Conservation (phyloP, 805 yeast genomes). For the Clavispora fructus region DNA sequence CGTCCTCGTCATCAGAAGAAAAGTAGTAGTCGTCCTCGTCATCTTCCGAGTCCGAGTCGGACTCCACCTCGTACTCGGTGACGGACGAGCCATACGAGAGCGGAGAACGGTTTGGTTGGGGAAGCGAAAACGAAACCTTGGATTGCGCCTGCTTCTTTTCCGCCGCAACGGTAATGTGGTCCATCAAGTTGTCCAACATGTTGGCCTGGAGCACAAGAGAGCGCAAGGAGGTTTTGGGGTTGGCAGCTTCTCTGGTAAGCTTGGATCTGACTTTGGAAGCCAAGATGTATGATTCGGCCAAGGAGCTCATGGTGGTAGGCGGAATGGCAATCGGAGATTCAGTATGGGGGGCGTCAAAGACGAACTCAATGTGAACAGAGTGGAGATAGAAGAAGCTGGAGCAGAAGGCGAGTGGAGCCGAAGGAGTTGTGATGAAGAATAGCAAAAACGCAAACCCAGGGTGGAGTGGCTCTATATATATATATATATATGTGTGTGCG, state of each 20-base stretch:
- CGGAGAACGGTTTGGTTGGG: slow-evolving; percentile 11
- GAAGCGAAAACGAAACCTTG: slow-evolving; percentile 9
- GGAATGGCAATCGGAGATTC: no score
- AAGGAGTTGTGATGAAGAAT: not conserved
- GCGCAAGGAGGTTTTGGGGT: slow-evolving; percentile 52
- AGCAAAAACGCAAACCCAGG: not conserved
- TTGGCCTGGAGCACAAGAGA: slow-evolving; percentile 66
- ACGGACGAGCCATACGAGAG: slow-evolving; percentile 21
- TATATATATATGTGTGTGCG: not conserved
- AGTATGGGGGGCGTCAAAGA: not conserved
- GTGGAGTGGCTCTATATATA: not conserved
- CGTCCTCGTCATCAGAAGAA: slow-evolving; percentile 19
- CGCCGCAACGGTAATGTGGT: slow-evolving; percentile 33
- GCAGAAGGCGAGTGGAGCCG: not conserved
- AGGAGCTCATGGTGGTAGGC: slow-evolving; percentile 12
- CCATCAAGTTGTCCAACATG: slow-evolving; percentile 61
- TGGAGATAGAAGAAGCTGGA: not conserved
- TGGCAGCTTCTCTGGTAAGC: slow-evolving; percentile 56
- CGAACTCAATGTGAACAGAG: not conserved
- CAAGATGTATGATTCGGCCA: slow-evolving; percentile 52
- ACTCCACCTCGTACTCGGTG: slow-evolving; percentile 35
- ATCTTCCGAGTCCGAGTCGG: slow-evolving; percentile 26
- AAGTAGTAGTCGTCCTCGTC: slow-evolving; percentile 19
- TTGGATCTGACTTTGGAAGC: slow-evolving; percentile 63
- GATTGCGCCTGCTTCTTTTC: slow-evolving; percentile 14